Evolutionary conservation across 2,329 filamentous ascomycete genomes (phyloP).

Genomic region (Stachybotrys chlorohalonatus): DNA sequence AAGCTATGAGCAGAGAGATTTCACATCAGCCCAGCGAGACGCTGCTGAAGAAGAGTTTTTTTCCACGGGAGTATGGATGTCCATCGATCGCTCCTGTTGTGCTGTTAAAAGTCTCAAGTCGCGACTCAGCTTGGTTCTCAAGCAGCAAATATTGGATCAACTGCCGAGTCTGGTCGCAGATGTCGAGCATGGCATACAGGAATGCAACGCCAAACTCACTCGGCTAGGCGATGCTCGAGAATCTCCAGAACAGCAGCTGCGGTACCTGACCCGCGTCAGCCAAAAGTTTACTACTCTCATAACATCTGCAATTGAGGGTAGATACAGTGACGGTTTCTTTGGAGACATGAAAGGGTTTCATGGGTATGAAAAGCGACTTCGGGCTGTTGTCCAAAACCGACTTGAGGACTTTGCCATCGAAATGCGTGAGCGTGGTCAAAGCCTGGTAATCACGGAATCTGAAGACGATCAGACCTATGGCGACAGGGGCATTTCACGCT

Average conservation of each 20-base stretch:
- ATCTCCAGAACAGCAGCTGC: not conserved
- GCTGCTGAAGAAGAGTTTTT: conserved; percentile 8
- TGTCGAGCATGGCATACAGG: conserved; percentile 14
- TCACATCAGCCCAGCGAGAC: conserved; percentile 7
- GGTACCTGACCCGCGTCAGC: conserved; percentile 13
- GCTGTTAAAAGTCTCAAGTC: conserved; percentile 9
- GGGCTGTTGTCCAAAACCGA: conserved; percentile 15
- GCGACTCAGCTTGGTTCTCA: conserved; percentile 17
- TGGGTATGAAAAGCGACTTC: conserved; percentile 10
- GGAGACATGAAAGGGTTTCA: conserved; percentile 10
- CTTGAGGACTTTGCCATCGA: conserved; percentile 11
- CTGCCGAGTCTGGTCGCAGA: conserved; percentile 20
- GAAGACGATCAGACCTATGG: conserved; percentile 5
- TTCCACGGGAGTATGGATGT: conserved; percentile 7
- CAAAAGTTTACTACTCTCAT: conserved; percentile 16
- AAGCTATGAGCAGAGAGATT: conserved; percentile 5
- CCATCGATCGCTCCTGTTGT: conserved; percentile 9
- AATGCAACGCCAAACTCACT: conserved; percentile 11
- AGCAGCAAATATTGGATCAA: conserved; percentile 19
- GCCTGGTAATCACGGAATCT: conserved; percentile 2
- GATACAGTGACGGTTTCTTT: conserved; percentile 19
- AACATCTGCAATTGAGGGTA: conserved; percentile 15
- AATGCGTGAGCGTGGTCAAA: conserved; percentile 13
- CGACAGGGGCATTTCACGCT: conserved; percentile 5
- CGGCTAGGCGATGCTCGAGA: conserved; percentile 13